Percentiles rank a stretch among this genome's conserved stretches.
Evolutionary conservation across 352 stramenopile genomes (phyloP).

Genomic region (Globisporangium barbulae): DNA sequence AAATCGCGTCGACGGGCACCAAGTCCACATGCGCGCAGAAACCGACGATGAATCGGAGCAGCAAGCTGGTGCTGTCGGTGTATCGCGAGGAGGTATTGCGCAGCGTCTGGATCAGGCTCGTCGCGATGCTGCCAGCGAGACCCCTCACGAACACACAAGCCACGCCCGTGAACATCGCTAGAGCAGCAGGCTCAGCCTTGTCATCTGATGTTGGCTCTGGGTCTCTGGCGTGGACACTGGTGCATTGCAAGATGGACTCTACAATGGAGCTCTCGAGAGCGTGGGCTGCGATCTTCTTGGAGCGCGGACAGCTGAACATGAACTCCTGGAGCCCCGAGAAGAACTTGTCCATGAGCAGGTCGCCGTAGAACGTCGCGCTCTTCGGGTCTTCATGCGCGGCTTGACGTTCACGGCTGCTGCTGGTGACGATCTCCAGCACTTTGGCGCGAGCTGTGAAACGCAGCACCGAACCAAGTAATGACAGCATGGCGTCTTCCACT

Average conservation of each 20-base stretch:
- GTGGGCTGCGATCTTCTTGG: constrained; percentile 24
- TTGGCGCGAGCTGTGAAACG: constrained; percentile 23
- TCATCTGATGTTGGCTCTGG: background rate
- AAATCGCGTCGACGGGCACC: constrained; percentile 27
- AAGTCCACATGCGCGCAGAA: constrained; percentile 43
- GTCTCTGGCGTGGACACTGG: background rate
- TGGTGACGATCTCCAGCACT: constrained; percentile 13
- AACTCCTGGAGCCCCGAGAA: constrained; percentile 50
- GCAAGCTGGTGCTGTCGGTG: background rate
- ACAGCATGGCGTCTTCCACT: background rate
- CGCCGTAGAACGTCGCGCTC: constrained; percentile 25
- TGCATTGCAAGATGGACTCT: background rate
- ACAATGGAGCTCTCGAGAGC: constrained; percentile 26
- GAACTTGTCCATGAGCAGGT: constrained; percentile 65
- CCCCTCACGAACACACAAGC: constrained; percentile 43
- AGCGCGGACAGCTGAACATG: constrained; percentile 43
- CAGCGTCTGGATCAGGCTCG: constrained; percentile 15
- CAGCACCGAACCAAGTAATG: constrained; percentile 23
- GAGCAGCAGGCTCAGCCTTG: constrained; percentile 6
- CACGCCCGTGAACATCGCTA: constrained; percentile 32
- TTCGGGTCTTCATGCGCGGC: constrained; percentile 3
- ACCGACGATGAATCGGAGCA: constrained; percentile 32
- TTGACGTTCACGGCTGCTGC: background rate
- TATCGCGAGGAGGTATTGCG: background rate
- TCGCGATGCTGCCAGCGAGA: constrained; percentile 27